Evolutionary conservation across 352 stramenopile genomes (phyloP), one percentile per base, ranked within the genome.

Genomic region (Globisporangium polare): DNA sequence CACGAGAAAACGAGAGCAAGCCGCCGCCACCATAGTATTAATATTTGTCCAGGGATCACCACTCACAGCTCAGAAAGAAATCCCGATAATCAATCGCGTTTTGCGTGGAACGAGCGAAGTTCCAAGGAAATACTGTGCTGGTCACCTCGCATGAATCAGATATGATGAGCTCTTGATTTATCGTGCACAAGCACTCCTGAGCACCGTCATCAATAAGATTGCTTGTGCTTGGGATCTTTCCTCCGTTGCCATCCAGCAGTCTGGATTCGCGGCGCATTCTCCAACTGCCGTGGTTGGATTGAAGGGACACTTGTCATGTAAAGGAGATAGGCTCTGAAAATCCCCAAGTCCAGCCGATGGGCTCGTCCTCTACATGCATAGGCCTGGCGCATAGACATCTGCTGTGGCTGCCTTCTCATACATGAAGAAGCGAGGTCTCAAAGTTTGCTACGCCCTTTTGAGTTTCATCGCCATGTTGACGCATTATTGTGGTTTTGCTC

Each of bases 21-120:
- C 47, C 24, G 29, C 29, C 29, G 7, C 29, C n/a, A 35, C 9
- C 33, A 39, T 39, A n/a, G 27, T 53, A n/a, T 53, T 24, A 39
- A 39, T 39, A 51, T 58, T 47, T 58, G 53, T 58, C 53, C 35
- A 45, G 18, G 39, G 20, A 49, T 47, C 33, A 29, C 17, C 17
- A 26, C 39, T 45, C 39, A 22, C 39, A 9, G n/a, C 9, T 39
- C 15, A 55, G 33, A 41, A 54, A 54, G 3, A 18, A 39, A 41
- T 24, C 20, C 39, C 27, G 26, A 27, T 43, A 53, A 53, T 55
- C 49, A 55, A 55, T 55, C 47, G 47, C 47, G 26, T 53, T 7
- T 55, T 54, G 49, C 17, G 53, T 49, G 53, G 53, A 58, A 46
- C 35, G 53, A 58, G 12, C 33, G 53, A 12, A 58, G 53, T 47